These are phyloP conservation scores for Hypoxylon sp. DNA, from an alignment of 2,329 filamentous ascomycete species.

Conservation along the genomic window DNA sequence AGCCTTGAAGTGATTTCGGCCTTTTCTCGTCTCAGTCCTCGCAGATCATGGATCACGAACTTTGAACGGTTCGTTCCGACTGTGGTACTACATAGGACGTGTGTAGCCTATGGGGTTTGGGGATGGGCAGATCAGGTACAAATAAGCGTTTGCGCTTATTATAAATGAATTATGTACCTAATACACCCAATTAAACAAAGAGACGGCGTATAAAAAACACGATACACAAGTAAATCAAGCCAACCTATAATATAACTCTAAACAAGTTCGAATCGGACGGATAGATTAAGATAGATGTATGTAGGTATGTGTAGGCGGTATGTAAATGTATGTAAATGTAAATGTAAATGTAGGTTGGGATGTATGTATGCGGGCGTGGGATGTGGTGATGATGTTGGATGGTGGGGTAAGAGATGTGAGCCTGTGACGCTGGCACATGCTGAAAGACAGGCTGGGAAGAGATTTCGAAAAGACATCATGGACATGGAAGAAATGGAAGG, in stretches of 20 bases:
- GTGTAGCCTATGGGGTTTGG: not conserved
- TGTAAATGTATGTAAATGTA: conserved; percentile 14
- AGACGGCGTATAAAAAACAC: conserved; percentile 6
- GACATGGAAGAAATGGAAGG: conserved; percentile 38
- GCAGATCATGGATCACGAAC: conserved; percentile 4
- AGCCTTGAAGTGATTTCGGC: conserved; percentile 23
- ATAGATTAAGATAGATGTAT: conserved; percentile 1
- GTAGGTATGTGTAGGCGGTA: conserved; percentile 1
- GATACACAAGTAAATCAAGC: conserved; percentile 2
- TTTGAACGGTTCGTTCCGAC: conserved; percentile 35
- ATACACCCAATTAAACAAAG: conserved; percentile 10
- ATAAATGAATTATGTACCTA: conserved; percentile 16
- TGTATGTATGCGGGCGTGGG: conserved; percentile 6
- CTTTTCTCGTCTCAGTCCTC: conserved; percentile 25
- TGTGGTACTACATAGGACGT: conserved; percentile 11
- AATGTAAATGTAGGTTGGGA: conserved; percentile 5
- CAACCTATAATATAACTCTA: conserved; percentile 9
- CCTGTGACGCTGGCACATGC: conserved; percentile 46
- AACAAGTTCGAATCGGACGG: conserved; percentile 1
- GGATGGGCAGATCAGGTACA: conserved; percentile 32
- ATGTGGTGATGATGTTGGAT: conserved; percentile 28
- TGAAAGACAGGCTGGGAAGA: conserved; percentile 42
- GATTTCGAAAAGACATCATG: conserved; percentile 31
- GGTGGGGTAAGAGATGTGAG: conserved; percentile 39
- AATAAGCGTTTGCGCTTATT: conserved; percentile 11